Conservation (phyloP, 1,139 yeast species). For the Pichia sp. region DNA sequence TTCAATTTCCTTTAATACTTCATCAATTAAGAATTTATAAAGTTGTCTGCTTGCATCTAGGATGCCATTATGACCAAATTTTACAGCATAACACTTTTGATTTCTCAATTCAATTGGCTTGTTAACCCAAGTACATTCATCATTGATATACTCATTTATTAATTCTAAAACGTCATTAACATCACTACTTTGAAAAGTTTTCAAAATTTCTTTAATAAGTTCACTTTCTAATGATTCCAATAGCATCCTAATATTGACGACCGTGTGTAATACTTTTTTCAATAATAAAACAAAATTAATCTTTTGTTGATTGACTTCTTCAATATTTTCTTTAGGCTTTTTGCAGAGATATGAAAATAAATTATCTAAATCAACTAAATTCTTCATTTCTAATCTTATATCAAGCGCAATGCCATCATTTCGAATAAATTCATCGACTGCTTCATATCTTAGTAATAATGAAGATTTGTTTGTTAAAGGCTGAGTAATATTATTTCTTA, state of each 20-base stretch:
- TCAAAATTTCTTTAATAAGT: constrained; percentile 29
- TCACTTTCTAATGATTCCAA: constrained; percentile 19
- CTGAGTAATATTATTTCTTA: constrained; percentile 38
- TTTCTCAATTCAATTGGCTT: constrained; percentile 36
- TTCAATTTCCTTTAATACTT: constrained; percentile 29
- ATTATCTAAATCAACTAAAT: constrained; percentile 34
- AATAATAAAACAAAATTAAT: constrained; percentile 36
- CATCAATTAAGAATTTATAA: constrained; percentile 35
- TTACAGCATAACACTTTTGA: constrained; percentile 41
- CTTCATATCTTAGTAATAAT: constrained; percentile 31
- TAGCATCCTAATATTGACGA: constrained; percentile 17
- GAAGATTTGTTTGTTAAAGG: constrained; percentile 37
- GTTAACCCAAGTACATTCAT: constrained; percentile 39
- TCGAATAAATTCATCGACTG: constrained; percentile 32
- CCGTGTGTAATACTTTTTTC: constrained; percentile 29
- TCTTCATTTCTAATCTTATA: constrained; percentile 27
- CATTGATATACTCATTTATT: constrained; percentile 33
- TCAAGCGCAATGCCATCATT: constrained; percentile 20
- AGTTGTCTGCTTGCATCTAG: constrained; percentile 40
- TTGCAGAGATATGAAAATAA: constrained; percentile 20
- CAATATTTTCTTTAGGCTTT: constrained; percentile 22
- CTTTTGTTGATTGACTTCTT: constrained; percentile 29
- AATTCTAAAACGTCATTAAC: constrained; percentile 23
- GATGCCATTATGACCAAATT: constrained; percentile 39
- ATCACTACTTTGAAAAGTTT: constrained; percentile 28